phyloP scores from a whole-genome alignment of 495 filamentous ascomycete species.

The Schizothecium vesticola region DNA sequence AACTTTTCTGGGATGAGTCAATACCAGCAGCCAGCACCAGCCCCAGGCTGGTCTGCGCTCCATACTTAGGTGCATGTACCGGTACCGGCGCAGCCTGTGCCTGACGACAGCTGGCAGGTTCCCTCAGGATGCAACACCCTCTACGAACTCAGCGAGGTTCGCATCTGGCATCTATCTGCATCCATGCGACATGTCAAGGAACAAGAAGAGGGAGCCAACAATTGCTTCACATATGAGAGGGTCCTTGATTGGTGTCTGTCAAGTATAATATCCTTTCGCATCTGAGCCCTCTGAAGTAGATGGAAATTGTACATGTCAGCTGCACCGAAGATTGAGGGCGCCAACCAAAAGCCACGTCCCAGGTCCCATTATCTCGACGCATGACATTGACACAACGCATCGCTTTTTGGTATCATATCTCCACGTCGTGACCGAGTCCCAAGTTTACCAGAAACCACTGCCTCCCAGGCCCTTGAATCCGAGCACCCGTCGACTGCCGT shows the following conservation, averaged over 20 bases:
- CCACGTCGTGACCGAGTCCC: background rate
- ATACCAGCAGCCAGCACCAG: background rate
- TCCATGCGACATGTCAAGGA: background rate
- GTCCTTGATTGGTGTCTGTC: background rate
- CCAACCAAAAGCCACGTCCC: background rate
- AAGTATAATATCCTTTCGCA: background rate
- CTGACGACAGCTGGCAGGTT: background rate
- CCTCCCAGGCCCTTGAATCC: background rate
- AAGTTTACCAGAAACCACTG: background rate
- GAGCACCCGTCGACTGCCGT: background rate
- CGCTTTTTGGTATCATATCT: background rate
- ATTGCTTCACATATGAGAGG: background rate
- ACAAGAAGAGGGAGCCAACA: background rate
- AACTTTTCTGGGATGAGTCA: slow-evolving; percentile 10
- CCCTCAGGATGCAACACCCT: background rate
- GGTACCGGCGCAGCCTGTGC: background rate
- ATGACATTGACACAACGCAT: background rate
- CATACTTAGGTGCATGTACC: background rate
- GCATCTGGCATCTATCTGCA: background rate
- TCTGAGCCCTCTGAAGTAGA: background rate
- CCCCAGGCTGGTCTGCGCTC: background rate
- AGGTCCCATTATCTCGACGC: background rate
- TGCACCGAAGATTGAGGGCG: background rate
- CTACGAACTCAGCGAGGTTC: background rate
- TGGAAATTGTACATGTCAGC: background rate